A percentile compares a stretch with the other conserved stretches of the same genome.
phyloP scores from a whole-genome alignment of 306 rosid species.

The Inga laurina region DNA sequence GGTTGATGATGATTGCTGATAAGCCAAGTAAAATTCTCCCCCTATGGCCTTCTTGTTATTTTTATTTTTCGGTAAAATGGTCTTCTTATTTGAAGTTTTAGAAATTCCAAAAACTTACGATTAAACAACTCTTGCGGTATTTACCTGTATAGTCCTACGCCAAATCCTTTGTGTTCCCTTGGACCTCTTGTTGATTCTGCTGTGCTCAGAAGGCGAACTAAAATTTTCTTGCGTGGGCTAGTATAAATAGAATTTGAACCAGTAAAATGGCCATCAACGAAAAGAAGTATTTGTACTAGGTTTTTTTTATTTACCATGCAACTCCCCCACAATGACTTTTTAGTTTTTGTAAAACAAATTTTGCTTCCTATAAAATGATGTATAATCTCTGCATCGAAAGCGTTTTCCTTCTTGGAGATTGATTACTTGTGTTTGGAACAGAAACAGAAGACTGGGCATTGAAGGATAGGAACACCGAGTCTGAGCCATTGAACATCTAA shows the following conservation, averaged over 20 bases:
- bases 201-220: background rate
- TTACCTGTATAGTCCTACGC: background rate
- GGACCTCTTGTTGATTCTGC: conserved; percentile 22
- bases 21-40: conserved; percentile 75
- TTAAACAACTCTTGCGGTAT: background rate
- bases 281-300: background rate
- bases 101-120: conserved; percentile 13
- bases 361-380: background rate
- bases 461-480: conserved; percentile 77
- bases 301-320: background rate
- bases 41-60: background rate
- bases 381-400: background rate
- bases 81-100: conserved; percentile 20
- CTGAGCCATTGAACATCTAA: conserved; percentile 83
- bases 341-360: background rate
- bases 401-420: conserved; percentile 14
- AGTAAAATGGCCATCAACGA: background rate
- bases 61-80: background rate
- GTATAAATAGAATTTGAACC: background rate
- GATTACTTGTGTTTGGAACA: conserved; percentile 49
- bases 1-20: conserved; percentile 77
- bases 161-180: background rate
- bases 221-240: background rate
- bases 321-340: background rate
- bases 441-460: conserved; percentile 71